Base-by-base conservation (phyloP, 306 rosid genomes). In the Carpinus viminea region DNA sequence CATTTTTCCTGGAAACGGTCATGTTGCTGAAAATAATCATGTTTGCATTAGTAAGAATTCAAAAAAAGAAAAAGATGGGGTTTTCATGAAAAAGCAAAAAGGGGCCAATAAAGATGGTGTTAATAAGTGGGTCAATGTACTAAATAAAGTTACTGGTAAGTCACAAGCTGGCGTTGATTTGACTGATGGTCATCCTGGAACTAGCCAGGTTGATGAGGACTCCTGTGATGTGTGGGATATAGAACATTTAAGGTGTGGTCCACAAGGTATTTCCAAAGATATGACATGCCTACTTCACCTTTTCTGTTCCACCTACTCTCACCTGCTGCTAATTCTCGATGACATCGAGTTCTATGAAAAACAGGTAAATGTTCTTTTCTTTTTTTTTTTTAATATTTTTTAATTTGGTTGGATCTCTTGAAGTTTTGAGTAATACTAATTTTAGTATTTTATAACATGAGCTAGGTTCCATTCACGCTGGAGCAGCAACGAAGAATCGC, bases 261-360 rank as follows among this genome's bases (percentile, higher is more conserved):
- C 97, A 46, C 90, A 89, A 79, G 95, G 97, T 73, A 77, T 95
- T 79, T 89, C 93, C 55, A 91, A 88, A 81, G 91, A 87, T 82
- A 72, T 82, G 80, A 87, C 87, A 78, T 88, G 93, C 80, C 78
- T 85, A 88, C 91, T 95, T 81, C 92, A 95, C 86, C 94, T 95
- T 77, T 95, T 95, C 89, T 91, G 93, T 85, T 95, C 96, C 54
- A 81, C 98, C 74, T 95, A 92, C 87, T 87, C 98, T 72, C 98
- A 95, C 82, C 87, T 92, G 85, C 95, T 95, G 80, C 86, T 92
- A 86, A 89, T 95, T 88, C 93, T 95, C 62, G 97, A 95, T 80
- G 98, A 95, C 89, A 91, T 95, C 83, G 98, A 95, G 86, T 95
- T 95, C 87, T 92, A 95, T 48, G 98, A 95, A 85, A 95, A 91